A percentile compares a stretch with the other conserved stretches of the same genome.
Conservation (phyloP, 176 grass and related monocot genomes). For the Eragrostis curvula region DNA sequence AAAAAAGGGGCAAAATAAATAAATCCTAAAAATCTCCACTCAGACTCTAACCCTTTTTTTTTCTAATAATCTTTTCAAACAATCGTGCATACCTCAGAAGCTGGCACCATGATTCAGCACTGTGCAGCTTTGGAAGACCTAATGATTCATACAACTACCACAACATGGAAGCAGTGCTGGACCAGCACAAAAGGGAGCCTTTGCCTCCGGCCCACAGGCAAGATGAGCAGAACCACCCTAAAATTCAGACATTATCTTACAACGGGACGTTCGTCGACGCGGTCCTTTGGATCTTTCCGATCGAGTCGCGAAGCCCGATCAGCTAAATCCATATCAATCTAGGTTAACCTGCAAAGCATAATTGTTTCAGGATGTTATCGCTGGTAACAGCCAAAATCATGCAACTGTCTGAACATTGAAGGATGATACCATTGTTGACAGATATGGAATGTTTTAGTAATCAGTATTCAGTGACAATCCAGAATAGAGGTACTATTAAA, state of each 20-base stretch:
- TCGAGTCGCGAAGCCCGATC: slow-evolving; percentile 30
- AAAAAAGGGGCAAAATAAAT: background rate
- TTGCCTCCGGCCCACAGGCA: slow-evolving; percentile 47
- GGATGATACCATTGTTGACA: background rate
- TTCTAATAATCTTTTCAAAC: background rate
- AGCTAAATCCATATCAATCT: slow-evolving; percentile 14
- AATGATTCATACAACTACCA: slow-evolving; percentile 51
- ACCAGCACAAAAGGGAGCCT: slow-evolving; percentile 37
- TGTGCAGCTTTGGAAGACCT: slow-evolving; percentile 43
- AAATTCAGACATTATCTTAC: slow-evolving; percentile 35
- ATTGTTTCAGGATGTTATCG: slow-evolving; percentile 30
- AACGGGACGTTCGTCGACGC: slow-evolving; percentile 39
- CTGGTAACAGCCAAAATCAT: background rate
- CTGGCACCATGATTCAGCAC: slow-evolving; percentile 52
- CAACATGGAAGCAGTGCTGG: slow-evolving; percentile 46
- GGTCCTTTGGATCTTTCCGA: slow-evolving; percentile 23
- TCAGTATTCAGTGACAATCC: background rate
- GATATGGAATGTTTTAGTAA: slow-evolving; percentile 6
- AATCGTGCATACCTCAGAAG: slow-evolving; percentile 38
- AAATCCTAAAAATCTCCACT: slow-evolving; percentile 28
- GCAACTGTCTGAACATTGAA: slow-evolving; percentile 28
- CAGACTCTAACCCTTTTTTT: background rate
- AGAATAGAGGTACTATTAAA: background rate
- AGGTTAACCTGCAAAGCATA: slow-evolving; percentile 44
- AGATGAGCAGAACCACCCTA: slow-evolving; percentile 38